Evolutionary conservation across 2,329 filamentous ascomycete species (phyloP).

Genomic region (Colletotrichum sp.): DNA sequence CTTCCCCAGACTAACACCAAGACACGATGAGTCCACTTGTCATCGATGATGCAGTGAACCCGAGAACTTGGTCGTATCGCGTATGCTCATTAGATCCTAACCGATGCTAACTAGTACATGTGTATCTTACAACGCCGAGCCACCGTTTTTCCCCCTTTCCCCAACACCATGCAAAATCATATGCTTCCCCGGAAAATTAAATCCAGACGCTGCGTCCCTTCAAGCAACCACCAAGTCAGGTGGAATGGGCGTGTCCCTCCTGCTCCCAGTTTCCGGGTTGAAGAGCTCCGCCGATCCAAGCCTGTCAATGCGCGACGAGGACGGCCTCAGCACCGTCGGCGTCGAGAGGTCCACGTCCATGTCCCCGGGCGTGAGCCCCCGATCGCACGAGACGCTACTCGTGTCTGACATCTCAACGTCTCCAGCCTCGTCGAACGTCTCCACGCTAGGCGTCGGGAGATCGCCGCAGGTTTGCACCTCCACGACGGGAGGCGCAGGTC

Average conservation of each 20-base stretch:
- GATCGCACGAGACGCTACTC: slow-evolving; percentile 40
- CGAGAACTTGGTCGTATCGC: not conserved
- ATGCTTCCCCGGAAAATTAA: not conserved
- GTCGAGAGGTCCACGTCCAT: slow-evolving; percentile 43
- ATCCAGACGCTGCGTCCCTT: not conserved
- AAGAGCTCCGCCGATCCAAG: slow-evolving; percentile 31
- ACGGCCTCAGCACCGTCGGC: slow-evolving; percentile 33
- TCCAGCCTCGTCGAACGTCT: slow-evolving; percentile 34
- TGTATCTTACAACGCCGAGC: slow-evolving; percentile 6
- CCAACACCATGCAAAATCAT: not conserved
- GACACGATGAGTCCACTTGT: not conserved
- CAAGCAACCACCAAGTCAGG: slow-evolving; percentile 28
- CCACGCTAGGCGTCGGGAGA: slow-evolving; percentile 45
- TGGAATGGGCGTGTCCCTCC: slow-evolving; percentile 39
- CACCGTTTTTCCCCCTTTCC: not conserved
- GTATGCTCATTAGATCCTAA: slow-evolving; percentile 13
- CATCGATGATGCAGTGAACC: not conserved
- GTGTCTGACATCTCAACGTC: slow-evolving; percentile 58
- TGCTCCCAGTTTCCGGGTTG: slow-evolving; percentile 29
- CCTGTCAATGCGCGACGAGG: slow-evolving; percentile 14
- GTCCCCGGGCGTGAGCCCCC: slow-evolving; percentile 30
- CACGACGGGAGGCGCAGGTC: not conserved
- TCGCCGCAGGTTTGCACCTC: slow-evolving; percentile 25
- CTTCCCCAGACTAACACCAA: not conserved
- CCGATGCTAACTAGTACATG: not conserved